Evolutionary conservation across 73 alveolate species (phyloP), one percentile per base, ranked within the genome.

Genomic region (Paramecium tetraurelia): DNA sequence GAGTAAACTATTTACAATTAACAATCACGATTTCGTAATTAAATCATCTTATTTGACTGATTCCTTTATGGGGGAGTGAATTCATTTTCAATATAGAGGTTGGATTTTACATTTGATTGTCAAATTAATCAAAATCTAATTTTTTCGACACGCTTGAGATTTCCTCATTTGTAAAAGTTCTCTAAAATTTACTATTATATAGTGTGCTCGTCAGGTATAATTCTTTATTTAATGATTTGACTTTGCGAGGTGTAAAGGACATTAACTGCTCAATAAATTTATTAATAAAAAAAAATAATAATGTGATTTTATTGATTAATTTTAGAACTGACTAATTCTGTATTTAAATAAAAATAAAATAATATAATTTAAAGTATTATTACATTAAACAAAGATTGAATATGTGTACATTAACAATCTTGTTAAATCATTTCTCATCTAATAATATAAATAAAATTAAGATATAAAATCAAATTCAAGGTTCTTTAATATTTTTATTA

Each of bases 241-340:
- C 29, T 63, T 63, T 22, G 20, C 41, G 84, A 31, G 84, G 84
- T 27, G 84, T 63, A 63, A 63, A 63, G 48, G 86, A 72, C 86
- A 72, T 72, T 72, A 72, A 72, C 86, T 72, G 86, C 86, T 72
- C 86, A 72, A 72, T 72, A 72, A 72, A 72, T 72, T 72, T 72
- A 72, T 72, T 72, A 72, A 72, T 72, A 72, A 72, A 72, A 72
- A 46, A 70, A 72, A 63, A 63, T 53, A 63, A 22, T 63, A 63
- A 63, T 33, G 69, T 18, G 2, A 27, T 63, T 63, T 10, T 1
- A 48, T 63, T 63, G 50, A 27, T 14, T 31, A 27, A 31, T 31
- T 63, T 63, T 31, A 31, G 44, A 63, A 63, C 48, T 63, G 48
- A 63, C 46, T 63, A 63, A 63, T 63, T 63, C 48, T 2, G 48